Base-by-base conservation (phyloP, 345 rosid genomes). In the Dipteronia dyeriana region DNA sequence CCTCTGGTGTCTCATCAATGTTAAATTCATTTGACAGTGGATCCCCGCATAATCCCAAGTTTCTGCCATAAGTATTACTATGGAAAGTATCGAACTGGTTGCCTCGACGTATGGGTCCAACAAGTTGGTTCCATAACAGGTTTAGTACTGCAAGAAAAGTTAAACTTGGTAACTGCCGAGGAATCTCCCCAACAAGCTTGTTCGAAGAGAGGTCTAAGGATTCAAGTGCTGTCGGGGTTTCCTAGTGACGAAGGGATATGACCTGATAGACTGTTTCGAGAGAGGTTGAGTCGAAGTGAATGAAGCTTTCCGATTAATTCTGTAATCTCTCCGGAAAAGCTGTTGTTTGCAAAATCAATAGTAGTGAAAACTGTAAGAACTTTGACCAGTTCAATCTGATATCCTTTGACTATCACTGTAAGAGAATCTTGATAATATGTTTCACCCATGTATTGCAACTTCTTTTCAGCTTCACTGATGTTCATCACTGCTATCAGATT, bases 301-400 rank as follows among this genome's bases (percentile, higher is more conserved):
- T 9, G 65, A 29, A 74, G 70, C 25, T 38, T 66, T 1, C 74
- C 77, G 14, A 76, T 31, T 43, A 7, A 5, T 1, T 26, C 12
- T 5, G 75, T 71, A 57, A 79, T 75, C 12, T 16, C 59, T 11
- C 75, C 79, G 10, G 26, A 26, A 10, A 79, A 79, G 19, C 8
- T 7, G 14, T 79, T 79, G 9, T 41, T 70, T 5, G 73, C 65
- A 45, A 80, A 75, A 56, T 80, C 54, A 19, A 70, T 26, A 1
- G 74, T 73, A 4, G 51, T 43, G 17, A 79, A 61, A 22, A 19
- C 10, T 4, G 26, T 66, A 1, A 43, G 66, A 14, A 79, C 70
- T 26, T 25, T 63, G 7, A 13, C 60, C 5, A 16, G 5, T 47
- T 8, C n/a, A 62, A 59, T 31, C 16, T 69, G 2, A 25, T 1